These are phyloP conservation scores for Globisporangium nunn DNA, from an alignment of 352 stramenopile species.

Conservation along the genomic window DNA sequence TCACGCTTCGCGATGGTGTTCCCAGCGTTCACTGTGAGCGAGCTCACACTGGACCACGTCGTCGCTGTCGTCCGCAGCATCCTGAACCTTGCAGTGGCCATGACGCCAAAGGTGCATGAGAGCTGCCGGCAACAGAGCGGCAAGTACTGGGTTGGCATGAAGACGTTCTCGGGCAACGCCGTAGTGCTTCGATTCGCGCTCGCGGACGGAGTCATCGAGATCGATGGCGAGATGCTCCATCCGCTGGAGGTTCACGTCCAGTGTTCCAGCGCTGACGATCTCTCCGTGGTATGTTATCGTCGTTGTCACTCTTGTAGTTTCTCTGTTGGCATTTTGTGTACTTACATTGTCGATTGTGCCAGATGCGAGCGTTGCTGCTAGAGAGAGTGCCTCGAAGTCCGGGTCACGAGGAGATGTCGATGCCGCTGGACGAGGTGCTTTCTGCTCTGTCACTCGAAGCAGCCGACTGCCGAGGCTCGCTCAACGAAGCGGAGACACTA, in stretches of 20 bases:
- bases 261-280: constrained; percentile 45
- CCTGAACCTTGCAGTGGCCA: constrained; percentile 16
- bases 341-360: neutral
- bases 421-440: constrained; percentile 15
- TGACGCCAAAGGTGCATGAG: constrained; percentile 19
- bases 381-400: constrained; percentile 7
- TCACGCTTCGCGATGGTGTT: constrained; percentile 15
- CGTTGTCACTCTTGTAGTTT: neutral
- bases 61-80: constrained; percentile 23
- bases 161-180: constrained; percentile 33
- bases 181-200: constrained; percentile 32
- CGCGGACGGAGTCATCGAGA: constrained; percentile 8
- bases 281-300: constrained; percentile 38
- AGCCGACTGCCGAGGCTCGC: neutral
- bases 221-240: constrained; percentile 15
- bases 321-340: neutral
- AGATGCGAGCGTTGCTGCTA: constrained; percentile 53
- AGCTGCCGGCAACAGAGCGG: constrained; percentile 32
- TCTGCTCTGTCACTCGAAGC: constrained; percentile 13
- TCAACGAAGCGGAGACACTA: constrained; percentile 7
- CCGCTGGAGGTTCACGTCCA: constrained; percentile 42
- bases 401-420: constrained; percentile 13
- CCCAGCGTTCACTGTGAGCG: constrained; percentile 10
- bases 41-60: constrained; percentile 23
- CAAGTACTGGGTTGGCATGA: constrained; percentile 45